Evolutionary conservation across 2,329 filamentous ascomycete species (phyloP).

Genomic region (Venturia asperata): DNA sequence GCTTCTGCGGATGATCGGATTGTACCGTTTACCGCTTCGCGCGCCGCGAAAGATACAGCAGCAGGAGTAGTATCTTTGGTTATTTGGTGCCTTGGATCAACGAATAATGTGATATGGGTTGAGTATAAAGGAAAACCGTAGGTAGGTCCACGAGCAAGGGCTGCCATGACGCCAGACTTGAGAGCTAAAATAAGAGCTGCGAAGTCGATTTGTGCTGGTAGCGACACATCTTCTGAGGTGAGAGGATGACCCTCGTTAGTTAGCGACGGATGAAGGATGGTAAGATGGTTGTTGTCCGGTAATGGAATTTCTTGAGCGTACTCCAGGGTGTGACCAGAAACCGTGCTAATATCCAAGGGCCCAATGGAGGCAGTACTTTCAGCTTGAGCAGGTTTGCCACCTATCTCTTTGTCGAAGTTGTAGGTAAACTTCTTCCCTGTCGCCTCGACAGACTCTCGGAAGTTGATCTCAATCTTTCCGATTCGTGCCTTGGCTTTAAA

Average conservation of each 20-base stretch:
- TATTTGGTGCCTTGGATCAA: constrained; percentile 59
- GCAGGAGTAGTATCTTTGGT: constrained; percentile 61
- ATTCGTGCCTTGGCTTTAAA: constrained; percentile 81
- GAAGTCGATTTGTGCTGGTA: constrained; percentile 49
- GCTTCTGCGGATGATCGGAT: constrained; percentile 55
- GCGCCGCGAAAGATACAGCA: constrained; percentile 60
- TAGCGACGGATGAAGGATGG: constrained; percentile 48
- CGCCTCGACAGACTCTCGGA: constrained; percentile 68
- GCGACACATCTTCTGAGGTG: constrained; percentile 19
- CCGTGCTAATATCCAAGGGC: constrained; percentile 28
- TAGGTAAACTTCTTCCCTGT: constrained; percentile 44
- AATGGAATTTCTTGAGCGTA: constrained; percentile 30
- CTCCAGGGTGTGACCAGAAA: constrained; percentile 25
- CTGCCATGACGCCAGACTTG: constrained; percentile 73
- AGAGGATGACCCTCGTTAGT: constrained; percentile 4
- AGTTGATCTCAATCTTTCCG: constrained; percentile 89
- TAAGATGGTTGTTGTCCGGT: constrained; percentile 64
- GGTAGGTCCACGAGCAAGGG: constrained; percentile 75
- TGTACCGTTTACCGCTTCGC: constrained; percentile 39
- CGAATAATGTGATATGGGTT: constrained; percentile 60
- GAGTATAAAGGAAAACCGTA: constrained; percentile 74
- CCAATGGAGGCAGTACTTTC: constrained; percentile 60
- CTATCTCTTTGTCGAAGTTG: constrained; percentile 70
- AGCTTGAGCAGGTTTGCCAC: constrained; percentile 71
- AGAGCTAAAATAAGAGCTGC: constrained; percentile 48